A percentile compares a stretch with the other conserved stretches of the same genome.
These are phyloP conservation scores for Marasmius oreades DNA, from an alignment of 1,284 basidiomycete species.

Conservation along the genomic window DNA sequence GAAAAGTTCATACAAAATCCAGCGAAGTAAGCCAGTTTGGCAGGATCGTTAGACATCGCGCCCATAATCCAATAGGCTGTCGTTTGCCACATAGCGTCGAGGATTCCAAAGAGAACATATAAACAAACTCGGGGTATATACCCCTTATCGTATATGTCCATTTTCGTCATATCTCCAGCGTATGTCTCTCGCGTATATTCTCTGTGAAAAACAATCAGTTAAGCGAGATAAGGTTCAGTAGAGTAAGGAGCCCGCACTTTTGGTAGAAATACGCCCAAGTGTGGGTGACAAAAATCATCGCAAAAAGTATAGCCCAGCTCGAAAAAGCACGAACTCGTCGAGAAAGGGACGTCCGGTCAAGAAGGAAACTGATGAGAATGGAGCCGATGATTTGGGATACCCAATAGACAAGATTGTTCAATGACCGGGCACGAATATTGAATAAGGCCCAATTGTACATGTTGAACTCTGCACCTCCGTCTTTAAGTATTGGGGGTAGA, in stretches of 20 bases:
- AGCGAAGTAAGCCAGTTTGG: slow-evolving; percentile 53
- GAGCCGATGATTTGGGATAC: slow-evolving; percentile 64
- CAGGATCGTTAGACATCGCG: slow-evolving; percentile 57
- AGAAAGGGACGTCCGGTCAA: slow-evolving; percentile 50
- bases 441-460: slow-evolving; percentile 21
- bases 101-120: slow-evolving; percentile 57
- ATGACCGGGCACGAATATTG: slow-evolving; percentile 43
- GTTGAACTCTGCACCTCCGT: slow-evolving; percentile 13
- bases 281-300: slow-evolving; percentile 62
- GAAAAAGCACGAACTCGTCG: slow-evolving; percentile 62
- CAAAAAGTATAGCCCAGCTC: slow-evolving; percentile 56
- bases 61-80: slow-evolving; percentile 59
- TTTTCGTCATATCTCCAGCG: slow-evolving; percentile 33
- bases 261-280: slow-evolving; percentile 72
- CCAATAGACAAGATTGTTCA: slow-evolving; percentile 73
- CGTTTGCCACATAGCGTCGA: slow-evolving; percentile 58
- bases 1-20: slow-evolving; percentile 21
- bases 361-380: slow-evolving; percentile 56
- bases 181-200: slow-evolving; percentile 56
- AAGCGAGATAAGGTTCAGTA: slow-evolving; percentile 4
- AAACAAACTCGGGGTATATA: slow-evolving; percentile 54
- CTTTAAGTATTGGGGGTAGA: background rate
- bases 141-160: slow-evolving; percentile 50
- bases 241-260: slow-evolving; percentile 36
- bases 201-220: slow-evolving; percentile 33